A percentile compares a stretch with the other conserved stretches of the same genome.
These are phyloP conservation scores for Meredithiella fracta DNA, from an alignment of 2,329 filamentous ascomycete genomes.

Conservation along the genomic window DNA sequence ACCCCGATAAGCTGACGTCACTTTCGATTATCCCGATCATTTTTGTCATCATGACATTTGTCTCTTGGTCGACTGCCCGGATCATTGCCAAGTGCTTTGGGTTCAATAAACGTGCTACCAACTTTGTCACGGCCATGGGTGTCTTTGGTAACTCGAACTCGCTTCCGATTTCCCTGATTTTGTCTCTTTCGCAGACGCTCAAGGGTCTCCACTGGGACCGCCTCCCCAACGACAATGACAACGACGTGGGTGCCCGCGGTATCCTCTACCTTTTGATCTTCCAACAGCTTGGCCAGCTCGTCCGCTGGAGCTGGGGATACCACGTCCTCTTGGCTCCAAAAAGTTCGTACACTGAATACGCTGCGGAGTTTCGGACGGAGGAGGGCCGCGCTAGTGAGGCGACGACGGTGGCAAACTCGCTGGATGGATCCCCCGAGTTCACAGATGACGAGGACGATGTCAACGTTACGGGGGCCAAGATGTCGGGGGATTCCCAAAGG, in stretches of 20 bases:
- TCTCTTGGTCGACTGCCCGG: conserved; percentile 67
- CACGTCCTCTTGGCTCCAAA: conserved; percentile 83
- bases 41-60: conserved; percentile 70
- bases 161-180: conserved; percentile 84
- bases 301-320: conserved; percentile 97
- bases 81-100: conserved; percentile 57
- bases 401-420: conserved; percentile 36
- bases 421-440: conserved; percentile 31
- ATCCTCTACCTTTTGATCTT: conserved; percentile 95
- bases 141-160: conserved; percentile 98
- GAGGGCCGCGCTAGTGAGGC: conserved; percentile 21
- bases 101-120: conserved; percentile 70
- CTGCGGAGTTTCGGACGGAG: conserved; percentile 31
- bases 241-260: conserved; percentile 82
- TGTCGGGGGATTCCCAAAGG: conserved; percentile 8
- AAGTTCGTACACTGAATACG: conserved; percentile 51
- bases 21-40: conserved; percentile 91
- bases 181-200: conserved; percentile 84
- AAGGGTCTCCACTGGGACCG: conserved; percentile 86
- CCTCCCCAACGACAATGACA: conserved; percentile 81
- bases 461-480: conserved; percentile 6
- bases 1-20: conserved; percentile 74
- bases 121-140: conserved; percentile 95
- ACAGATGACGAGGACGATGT: conserved; percentile 30
- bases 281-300: conserved; percentile 86